phyloP scores from a whole-genome alignment of 2,329 filamentous ascomycete species.

The Colletotrichum truncatum region DNA sequence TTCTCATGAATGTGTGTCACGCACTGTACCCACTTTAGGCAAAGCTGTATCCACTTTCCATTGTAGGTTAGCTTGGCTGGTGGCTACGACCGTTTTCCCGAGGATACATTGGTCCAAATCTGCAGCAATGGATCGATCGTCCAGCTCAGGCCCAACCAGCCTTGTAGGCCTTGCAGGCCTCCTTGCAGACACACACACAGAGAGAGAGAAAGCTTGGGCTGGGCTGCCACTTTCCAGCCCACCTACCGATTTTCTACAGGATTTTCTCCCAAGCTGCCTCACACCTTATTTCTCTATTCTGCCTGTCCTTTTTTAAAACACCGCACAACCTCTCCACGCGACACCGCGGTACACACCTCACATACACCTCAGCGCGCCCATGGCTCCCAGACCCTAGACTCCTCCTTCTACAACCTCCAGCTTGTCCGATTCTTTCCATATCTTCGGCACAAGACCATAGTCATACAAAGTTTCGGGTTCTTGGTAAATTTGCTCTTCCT shows the following conservation, averaged over 20 bases:
- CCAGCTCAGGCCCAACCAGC: slow-evolving; percentile 1
- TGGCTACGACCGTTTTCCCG: slow-evolving; percentile 1
- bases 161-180: slow-evolving; percentile 1
- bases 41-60: neutral
- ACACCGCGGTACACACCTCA: slow-evolving; percentile 2
- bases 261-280: slow-evolving; percentile 10
- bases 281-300: slow-evolving; percentile 7
- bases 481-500: neutral
- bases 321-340: slow-evolving; percentile 14
- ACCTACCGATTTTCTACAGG: slow-evolving; percentile 2
- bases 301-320: neutral
- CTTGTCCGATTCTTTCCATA: neutral
- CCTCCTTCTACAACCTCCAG: neutral
- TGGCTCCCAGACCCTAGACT: neutral
- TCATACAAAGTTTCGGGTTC: neutral
- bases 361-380: neutral
- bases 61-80: neutral
- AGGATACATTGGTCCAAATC: slow-evolving; percentile 5
- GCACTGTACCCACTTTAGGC: neutral
- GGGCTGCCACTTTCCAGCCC: neutral
- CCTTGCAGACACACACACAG: neutral
- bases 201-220: neutral
- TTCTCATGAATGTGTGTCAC: neutral
- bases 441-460: neutral
- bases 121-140: slow-evolving; percentile 11